Conservation (phyloP, 306 rosid species). For the Trichosanthes cucumerina region DNA sequence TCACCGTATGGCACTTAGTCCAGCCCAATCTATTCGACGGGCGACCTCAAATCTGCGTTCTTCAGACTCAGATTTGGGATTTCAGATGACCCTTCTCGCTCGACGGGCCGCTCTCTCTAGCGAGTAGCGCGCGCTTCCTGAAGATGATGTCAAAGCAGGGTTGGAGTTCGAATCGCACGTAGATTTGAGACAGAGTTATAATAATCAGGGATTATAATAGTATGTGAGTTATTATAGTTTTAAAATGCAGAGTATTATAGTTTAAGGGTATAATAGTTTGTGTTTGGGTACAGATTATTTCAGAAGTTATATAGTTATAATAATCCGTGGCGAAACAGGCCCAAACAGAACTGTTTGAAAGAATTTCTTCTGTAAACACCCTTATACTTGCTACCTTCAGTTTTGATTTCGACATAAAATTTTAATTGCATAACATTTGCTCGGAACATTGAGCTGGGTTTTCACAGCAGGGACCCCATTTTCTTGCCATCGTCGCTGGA, state of each 20-base stretch:
- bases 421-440: not conserved
- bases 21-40: not conserved
- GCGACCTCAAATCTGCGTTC: not conserved
- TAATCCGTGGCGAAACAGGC: too few relatives aligned
- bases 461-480: not conserved
- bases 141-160: not conserved
- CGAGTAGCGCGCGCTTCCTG: not conserved
- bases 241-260: too few relatives aligned
- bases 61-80: not conserved
- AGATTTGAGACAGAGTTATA: too few relatives aligned
- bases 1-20: not conserved
- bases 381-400: not conserved
- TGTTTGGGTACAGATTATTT: too few relatives aligned
- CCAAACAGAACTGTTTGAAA: conserved; percentile 13
- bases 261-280: too few relatives aligned
- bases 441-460: not conserved
- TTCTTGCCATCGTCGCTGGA: not conserved
- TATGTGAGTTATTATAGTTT: too few relatives aligned
- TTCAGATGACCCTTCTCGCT: not conserved
- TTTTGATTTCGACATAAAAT: not conserved
- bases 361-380: not conserved
- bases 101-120: not conserved
- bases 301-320: too few relatives aligned
- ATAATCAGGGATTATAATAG: too few relatives aligned
- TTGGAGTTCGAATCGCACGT: not conserved